Evolutionary conservation across 495 filamentous ascomycete species (phyloP).

Genomic region (Penicillium coprophilum): DNA sequence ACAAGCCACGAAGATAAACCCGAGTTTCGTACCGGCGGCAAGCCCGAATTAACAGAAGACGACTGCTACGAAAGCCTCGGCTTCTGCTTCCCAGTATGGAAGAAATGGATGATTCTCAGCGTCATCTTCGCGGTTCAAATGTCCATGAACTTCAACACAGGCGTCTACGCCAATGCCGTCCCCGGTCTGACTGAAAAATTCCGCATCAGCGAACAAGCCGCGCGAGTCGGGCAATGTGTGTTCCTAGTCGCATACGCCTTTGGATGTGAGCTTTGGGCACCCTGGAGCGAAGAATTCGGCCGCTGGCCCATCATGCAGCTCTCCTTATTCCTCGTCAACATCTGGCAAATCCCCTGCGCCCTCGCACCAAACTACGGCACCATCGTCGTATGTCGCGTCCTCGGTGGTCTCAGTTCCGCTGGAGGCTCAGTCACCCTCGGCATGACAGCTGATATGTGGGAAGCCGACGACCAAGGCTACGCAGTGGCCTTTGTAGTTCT

Average conservation of each 20-base stretch:
- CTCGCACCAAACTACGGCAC: constrained; percentile 68
- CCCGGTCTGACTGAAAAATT: constrained; percentile 60
- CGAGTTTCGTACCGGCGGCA: constrained; percentile 35
- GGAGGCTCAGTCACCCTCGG: constrained; percentile 80
- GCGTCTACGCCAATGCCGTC: constrained; percentile 67
- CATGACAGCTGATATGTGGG: constrained; percentile 80
- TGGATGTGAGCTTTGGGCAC: constrained; percentile 80
- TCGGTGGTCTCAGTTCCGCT: constrained; percentile 71
- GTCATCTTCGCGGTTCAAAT: constrained; percentile 76
- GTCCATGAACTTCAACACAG: constrained; percentile 85
- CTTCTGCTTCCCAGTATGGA: constrained; percentile 61
- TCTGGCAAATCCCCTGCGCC: constrained; percentile 72
- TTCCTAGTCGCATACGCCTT: constrained; percentile 76
- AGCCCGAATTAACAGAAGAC: constrained; percentile 60
- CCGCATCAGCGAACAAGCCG: constrained; percentile 61
- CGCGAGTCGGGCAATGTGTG: constrained; percentile 64
- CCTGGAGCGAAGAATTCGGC: constrained; percentile 79
- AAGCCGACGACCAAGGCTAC: constrained; percentile 62
- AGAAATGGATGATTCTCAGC: constrained; percentile 73
- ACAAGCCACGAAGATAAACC: constrained; percentile 13
- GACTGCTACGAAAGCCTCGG: constrained; percentile 63
- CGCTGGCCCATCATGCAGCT: constrained; percentile 71
- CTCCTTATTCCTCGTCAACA: constrained; percentile 67
- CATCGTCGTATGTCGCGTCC: constrained; percentile 61
- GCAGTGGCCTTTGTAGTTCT: constrained; percentile 75